Evolutionary conservation across 2,329 filamentous ascomycete species (phyloP), one percentile per base, ranked within the genome.

Genomic region (Huntiella moniliformis): DNA sequence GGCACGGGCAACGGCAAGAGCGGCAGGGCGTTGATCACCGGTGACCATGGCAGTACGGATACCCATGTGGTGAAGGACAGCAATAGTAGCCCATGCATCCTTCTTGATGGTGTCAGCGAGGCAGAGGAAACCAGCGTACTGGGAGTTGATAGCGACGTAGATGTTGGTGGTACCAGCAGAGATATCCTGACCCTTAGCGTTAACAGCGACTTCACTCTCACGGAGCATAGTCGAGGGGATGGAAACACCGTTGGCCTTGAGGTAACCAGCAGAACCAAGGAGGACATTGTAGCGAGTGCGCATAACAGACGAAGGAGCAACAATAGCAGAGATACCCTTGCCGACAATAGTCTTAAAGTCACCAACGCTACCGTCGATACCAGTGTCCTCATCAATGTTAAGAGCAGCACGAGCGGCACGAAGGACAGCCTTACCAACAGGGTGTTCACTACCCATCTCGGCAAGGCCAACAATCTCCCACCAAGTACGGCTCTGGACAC

Each of bases 391-490:
- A 12, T 74, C 77, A 35, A 94, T 61, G 3, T 76, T 77, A 6
- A 95, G 74, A 57, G 88, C 75, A 2, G 73, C 66, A 54, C 83
- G 87, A 3, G 88, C 86, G 22, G 77, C 77, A 1, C 64, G 62
- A 4, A 93, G 67, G 44, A 96, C 82, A 11, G 91, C 88, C 55
- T 78, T 84, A n/a, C 87, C 91, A 47, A 96, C 82, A 1, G 91
- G 91, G 57, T 98, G 91, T 61, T 98, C 91, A 56, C 85, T 94
- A 52, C 84, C 82, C 73, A 86, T 86, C 64, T 98, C 91, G 0
- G 88, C 81, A n/a, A 96, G 77, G 38, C 87, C 91, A 47, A 98
- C 77, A 50, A 95, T 71, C n/a, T 82, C 77, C 91, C 91, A 98
- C 88, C 88, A 98, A 3, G 93, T 68, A 32, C 76, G 76, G 50